These are phyloP conservation scores for Stentor roeselii DNA, from an alignment of 73 alveolate genomes.

Conservation along the genomic window DNA sequence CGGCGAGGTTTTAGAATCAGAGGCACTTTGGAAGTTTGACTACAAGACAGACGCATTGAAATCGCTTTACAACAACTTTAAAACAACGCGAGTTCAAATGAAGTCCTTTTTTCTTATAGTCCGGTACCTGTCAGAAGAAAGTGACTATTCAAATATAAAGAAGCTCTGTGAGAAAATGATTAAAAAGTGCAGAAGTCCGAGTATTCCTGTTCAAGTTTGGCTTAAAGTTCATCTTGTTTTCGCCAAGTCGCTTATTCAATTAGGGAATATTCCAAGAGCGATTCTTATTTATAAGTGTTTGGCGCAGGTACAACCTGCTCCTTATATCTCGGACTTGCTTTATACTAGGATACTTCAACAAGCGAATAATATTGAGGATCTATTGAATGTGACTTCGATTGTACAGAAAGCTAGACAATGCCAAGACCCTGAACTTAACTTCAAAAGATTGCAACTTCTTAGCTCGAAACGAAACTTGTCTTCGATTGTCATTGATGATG, in stretches of 20 bases:
- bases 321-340: background rate
- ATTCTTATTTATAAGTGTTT: background rate
- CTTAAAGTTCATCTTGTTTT: background rate
- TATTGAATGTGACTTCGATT: background rate
- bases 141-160: background rate
- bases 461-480: background rate
- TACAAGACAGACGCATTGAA: background rate
- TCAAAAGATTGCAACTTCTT: background rate
- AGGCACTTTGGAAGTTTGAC: background rate
- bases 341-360: background rate
- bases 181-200: constrained; percentile 7
- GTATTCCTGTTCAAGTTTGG: constrained; percentile 5
- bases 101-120: background rate
- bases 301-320: constrained; percentile 21
- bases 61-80: background rate
- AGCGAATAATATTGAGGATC: background rate
- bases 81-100: background rate
- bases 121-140: background rate
- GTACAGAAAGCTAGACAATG: background rate
- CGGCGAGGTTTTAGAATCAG: background rate
- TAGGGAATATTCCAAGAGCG: background rate
- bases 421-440: background rate
- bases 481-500: background rate
- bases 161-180: background rate
- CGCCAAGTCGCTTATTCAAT: background rate